These are phyloP conservation scores for Colletotrichum spaethianum DNA, from an alignment of 2,329 filamentous ascomycete species.

Conservation along the genomic window DNA sequence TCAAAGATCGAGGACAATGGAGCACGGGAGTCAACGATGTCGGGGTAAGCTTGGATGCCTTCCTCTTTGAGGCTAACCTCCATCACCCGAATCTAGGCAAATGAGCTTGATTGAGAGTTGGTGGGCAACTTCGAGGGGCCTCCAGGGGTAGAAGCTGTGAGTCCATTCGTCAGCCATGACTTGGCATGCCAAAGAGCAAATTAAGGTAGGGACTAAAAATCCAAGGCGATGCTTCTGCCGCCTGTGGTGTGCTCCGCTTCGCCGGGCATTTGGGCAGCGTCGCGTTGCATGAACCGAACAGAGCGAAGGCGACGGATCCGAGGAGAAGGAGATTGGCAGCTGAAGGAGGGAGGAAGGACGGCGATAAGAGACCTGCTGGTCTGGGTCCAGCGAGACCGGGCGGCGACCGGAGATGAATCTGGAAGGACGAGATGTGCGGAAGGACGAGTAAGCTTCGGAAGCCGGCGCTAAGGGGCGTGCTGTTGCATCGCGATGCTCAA, in stretches of 20 bases:
- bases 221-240: background rate
- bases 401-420: conserved; percentile 23
- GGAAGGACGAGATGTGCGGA: conserved; percentile 6
- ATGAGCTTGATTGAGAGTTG: background rate
- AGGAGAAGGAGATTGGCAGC: background rate
- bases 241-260: background rate
- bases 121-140: background rate
- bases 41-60: conserved; percentile 11
- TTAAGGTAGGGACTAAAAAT: background rate
- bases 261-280: background rate
- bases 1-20: background rate
- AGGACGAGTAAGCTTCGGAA: conserved; percentile 25
- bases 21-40: background rate
- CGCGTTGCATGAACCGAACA: background rate
- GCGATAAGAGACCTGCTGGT: conserved; percentile 1
- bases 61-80: conserved; percentile 25
- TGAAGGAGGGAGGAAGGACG: background rate
- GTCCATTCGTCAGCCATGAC: conserved; percentile 2
- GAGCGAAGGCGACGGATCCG: background rate
- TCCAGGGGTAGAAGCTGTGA: background rate
- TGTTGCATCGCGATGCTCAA: conserved; percentile 21
- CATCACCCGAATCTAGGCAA: background rate
- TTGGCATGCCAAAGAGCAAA: conserved; percentile 12
- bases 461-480: conserved; percentile 14
- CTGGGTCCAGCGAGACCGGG: background rate